Conservation (phyloP, 2,329 filamentous ascomycete genomes). For the Aspergillus latus region DNA sequence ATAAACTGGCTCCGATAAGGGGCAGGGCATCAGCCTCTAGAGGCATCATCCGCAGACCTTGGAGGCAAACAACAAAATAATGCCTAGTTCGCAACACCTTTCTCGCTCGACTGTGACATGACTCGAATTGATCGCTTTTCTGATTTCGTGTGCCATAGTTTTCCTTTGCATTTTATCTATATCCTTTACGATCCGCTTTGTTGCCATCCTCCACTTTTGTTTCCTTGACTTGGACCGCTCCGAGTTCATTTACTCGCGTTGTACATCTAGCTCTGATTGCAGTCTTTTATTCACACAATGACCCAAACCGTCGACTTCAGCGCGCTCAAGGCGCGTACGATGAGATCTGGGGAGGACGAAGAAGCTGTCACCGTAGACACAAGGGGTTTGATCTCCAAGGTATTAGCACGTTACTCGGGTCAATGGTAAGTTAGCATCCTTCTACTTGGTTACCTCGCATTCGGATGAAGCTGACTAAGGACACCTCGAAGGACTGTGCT, state of each 20-base stretch:
- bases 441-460: no score
- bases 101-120: no score
- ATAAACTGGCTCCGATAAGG: neutral
- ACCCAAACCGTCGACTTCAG: slow-evolving; percentile 67
- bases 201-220: neutral
- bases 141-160: no score
- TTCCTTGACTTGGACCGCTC: neutral
- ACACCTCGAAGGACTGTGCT: slow-evolving; percentile 56
- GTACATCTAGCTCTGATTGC: neutral
- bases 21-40: neutral
- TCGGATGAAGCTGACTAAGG: neutral
- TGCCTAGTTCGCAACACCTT: neutral
- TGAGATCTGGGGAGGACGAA: slow-evolving; percentile 83
- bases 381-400: slow-evolving; percentile 93
- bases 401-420: slow-evolving; percentile 91
- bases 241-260: neutral
- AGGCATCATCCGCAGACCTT: neutral
- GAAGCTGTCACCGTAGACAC: slow-evolving; percentile 98
- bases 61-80: neutral
- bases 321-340: slow-evolving; percentile 78
- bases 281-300: slow-evolving; percentile 50
- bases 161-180: neutral
- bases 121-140: no score
- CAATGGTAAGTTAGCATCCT: slow-evolving; percentile 68
- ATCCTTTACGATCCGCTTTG: no score